A percentile compares a stretch with the other conserved stretches of the same genome.
phyloP scores from a whole-genome alignment of 2,329 filamentous ascomycete species.

The Botrytis pseudocinerea region DNA sequence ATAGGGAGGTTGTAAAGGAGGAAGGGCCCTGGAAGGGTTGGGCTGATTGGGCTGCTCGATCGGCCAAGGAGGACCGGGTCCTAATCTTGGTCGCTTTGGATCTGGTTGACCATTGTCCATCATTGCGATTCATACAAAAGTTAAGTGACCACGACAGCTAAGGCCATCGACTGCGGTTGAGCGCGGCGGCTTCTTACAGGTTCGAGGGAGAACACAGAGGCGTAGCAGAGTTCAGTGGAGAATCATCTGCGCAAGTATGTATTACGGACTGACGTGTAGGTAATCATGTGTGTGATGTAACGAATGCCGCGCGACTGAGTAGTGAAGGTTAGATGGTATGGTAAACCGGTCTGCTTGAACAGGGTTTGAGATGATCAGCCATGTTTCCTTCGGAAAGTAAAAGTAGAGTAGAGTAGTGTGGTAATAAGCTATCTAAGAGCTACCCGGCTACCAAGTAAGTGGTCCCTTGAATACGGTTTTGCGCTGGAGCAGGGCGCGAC shows the following conservation, averaged over 20 bases:
- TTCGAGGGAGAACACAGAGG: constrained; percentile 36
- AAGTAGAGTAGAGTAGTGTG: not conserved
- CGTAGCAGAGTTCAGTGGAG: constrained; percentile 32
- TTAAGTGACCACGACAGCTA: constrained; percentile 39
- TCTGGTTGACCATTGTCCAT: constrained; percentile 63
- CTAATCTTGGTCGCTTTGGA: constrained; percentile 59
- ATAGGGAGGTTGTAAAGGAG: constrained; percentile 50
- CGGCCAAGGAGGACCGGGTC: constrained; percentile 25
- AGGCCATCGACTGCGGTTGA: constrained; percentile 44
- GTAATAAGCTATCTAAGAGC: not conserved
- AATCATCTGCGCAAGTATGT: constrained; percentile 38
- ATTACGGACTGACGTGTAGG: constrained; percentile 37
- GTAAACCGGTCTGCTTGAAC: constrained; percentile 17
- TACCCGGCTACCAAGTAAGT: constrained; percentile 10
- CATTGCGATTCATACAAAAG: constrained; percentile 45
- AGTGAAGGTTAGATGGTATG: constrained; percentile 6
- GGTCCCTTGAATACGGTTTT: constrained; percentile 12
- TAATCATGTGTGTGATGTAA: constrained; percentile 35
- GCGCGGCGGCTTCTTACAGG: constrained; percentile 41
- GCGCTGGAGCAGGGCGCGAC: constrained; percentile 15
- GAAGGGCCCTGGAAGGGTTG: constrained; percentile 43
- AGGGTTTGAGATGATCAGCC: constrained; percentile 24
- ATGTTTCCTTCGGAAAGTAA: constrained; percentile 6
- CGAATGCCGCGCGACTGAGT: constrained; percentile 28
- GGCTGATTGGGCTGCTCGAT: constrained; percentile 24